A percentile compares a stretch with the other conserved stretches of the same genome.
These are phyloP conservation scores for Chytridium lagenaria DNA, from an alignment of 371 early-diverging fungal genomes.

Conservation along the genomic window DNA sequence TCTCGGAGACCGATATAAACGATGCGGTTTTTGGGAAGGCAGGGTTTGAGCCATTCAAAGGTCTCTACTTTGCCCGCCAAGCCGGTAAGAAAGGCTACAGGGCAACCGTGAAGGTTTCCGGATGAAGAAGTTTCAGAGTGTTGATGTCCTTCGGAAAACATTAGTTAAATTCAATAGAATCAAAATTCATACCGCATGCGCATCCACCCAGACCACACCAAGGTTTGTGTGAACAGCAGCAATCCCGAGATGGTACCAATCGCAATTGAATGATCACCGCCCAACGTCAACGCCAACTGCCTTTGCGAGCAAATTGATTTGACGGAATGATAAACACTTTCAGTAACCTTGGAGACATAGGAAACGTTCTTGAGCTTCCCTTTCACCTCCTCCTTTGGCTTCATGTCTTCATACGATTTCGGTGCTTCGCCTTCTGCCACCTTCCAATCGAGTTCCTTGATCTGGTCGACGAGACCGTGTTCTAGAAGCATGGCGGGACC, in stretches of 20 bases:
- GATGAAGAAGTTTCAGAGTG: conserved; percentile 83
- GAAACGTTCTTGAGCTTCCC: conserved; percentile 85
- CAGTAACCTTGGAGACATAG: conserved; percentile 81
- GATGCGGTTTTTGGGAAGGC: conserved; percentile 75
- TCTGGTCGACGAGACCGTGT: conserved; percentile 81
- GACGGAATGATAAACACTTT: conserved; percentile 72
- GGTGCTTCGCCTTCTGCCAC: conserved; percentile 70
- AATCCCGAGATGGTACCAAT: conserved; percentile 88
- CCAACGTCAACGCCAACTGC: conserved; percentile 87
- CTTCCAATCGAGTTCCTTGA: conserved; percentile 81
- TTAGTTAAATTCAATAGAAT: conserved; percentile 10
- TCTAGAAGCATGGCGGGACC: conserved; percentile 86
- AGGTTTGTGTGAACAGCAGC: conserved; percentile 81
- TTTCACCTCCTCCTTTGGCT: conserved; percentile 64
- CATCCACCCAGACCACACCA: conserved; percentile 96
- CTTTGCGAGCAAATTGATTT: conserved; percentile 66
- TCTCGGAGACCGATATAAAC: conserved; percentile 97
- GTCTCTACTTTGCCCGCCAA: conserved; percentile 72
- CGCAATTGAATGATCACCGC: conserved; percentile 95
- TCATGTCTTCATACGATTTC: conserved; percentile 53
- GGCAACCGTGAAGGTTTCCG: conserved; percentile 98
- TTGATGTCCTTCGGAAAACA: conserved; percentile 86
- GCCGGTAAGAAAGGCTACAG: conserved; percentile 89
- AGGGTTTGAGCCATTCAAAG: conserved; percentile 85
- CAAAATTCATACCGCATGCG: conserved; percentile 81